Evolutionary conservation across 805 yeast species (phyloP), one percentile per base, ranked within the genome.

Genomic region (Phaffomyces thermotolerans): DNA sequence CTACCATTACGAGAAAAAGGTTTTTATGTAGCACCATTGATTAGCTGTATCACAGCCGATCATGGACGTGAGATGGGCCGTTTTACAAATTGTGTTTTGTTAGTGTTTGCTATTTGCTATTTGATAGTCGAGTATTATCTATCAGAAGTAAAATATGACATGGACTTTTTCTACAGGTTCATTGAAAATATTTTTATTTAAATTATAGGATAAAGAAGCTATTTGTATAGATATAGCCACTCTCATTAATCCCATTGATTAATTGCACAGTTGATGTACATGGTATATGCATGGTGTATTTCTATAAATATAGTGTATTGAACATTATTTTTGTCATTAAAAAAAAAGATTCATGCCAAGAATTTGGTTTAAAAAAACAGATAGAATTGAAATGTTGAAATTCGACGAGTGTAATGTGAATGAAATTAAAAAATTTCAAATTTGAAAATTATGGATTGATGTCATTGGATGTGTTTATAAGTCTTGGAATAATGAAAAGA

Each of bases 401-500:
- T 31, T 34, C 14, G 17, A 15, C 15, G 34, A 27, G 14, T 27
- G 22, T 20, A 20, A 20, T 27, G 13, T 9, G 29, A 27, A 27
- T 9, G 13, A 9, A 10, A 9, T 27, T 27, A 13, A 8, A 27
- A 3, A 6, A 9, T 27, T 27, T 8, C 3, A 27, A 10, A 9
- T 27, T 6, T 27, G 13, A 13, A 13, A 27, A 27, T 27, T 27
- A 13, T 10, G 12, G 6, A 6, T 27, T 27, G 29, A 27, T 12
- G 10, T 27, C 29, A 27, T 27, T 27, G 32, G 32, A 2, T 30
- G 22, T n/a, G 32, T 30, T 50, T 42, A 56, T 27, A 56, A 44
- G 33, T 49, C 51, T 30, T 71, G 62, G 51, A 84, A 73, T 46
- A 82, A 63, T 10, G 64, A 53, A 60, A 80, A 81, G 50, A 84